Conservation (phyloP, 2,329 filamentous ascomycete species). For the Metarhizium brunneum region DNA sequence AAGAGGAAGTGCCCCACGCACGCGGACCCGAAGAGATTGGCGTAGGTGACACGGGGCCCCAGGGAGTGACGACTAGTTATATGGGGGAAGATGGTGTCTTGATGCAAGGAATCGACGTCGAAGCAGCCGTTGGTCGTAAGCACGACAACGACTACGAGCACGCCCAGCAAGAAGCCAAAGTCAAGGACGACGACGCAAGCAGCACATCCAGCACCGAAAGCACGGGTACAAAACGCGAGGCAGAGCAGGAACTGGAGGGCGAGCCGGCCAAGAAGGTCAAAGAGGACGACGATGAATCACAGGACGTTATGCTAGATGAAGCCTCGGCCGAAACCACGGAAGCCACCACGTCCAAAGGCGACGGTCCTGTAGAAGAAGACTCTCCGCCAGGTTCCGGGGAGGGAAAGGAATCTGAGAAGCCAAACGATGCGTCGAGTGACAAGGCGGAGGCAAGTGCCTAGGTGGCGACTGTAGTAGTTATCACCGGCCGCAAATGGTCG, state of each 20-base stretch:
- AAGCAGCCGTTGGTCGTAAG: conserved; percentile 51
- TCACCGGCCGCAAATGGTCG: background rate
- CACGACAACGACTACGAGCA: conserved; percentile 18
- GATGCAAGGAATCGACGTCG: conserved; percentile 48
- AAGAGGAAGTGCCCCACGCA: conserved; percentile 66
- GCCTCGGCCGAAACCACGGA: background rate
- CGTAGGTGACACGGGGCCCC: conserved; percentile 76
- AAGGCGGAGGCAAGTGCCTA: background rate
- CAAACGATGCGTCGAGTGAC: background rate
- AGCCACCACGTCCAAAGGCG: too few relatives aligned
- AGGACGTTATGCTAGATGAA: background rate
- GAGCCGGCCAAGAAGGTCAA: conserved; percentile 39
- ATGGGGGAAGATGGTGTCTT: conserved; percentile 32
- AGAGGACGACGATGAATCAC: conserved; percentile 22
- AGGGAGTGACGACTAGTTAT: conserved; percentile 34
- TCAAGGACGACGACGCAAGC: conserved; percentile 15
- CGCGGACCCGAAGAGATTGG: conserved; percentile 79
- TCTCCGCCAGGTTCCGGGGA: background rate
- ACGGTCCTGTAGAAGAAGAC: background rate
- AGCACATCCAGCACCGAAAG: conserved; percentile 21
- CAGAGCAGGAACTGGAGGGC: conserved; percentile 36
- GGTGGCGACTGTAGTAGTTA: background rate
- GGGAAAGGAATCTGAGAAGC: background rate
- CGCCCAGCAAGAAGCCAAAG: conserved; percentile 5
- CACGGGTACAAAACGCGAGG: conserved; percentile 45